Evolutionary conservation across 805 yeast species (phyloP).

Genomic region (Lipomyces lipofer): DNA sequence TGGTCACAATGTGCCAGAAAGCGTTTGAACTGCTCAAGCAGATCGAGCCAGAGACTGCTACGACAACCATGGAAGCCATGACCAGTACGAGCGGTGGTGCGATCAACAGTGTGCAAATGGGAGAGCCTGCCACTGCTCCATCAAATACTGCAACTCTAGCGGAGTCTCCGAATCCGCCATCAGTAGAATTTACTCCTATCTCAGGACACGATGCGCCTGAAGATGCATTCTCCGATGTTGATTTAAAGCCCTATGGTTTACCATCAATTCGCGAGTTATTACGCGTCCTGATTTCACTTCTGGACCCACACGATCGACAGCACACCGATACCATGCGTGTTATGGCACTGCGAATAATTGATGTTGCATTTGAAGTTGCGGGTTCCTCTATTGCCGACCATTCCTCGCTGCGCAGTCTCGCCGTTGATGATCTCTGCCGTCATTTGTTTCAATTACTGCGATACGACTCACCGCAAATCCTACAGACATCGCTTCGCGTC

Average conservation of each 20-base stretch:
- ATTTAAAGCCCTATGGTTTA: slow-evolving; percentile 58
- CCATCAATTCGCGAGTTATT: slow-evolving; percentile 75
- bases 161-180: slow-evolving; percentile 20
- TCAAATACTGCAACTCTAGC: slow-evolving; percentile 14
- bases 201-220: slow-evolving; percentile 10
- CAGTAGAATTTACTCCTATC: slow-evolving; percentile 20
- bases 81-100: slow-evolving; percentile 48
- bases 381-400: slow-evolving; percentile 65
- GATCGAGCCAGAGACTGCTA: slow-evolving; percentile 50
- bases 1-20: slow-evolving; percentile 65
- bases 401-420: slow-evolving; percentile 62
- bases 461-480: slow-evolving; percentile 66
- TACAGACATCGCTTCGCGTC: slow-evolving; percentile 73
- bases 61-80: slow-evolving; percentile 38
- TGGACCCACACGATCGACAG: slow-evolving; percentile 80
- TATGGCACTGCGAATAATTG: slow-evolving; percentile 74
- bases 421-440: slow-evolving; percentile 82
- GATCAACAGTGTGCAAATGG: slow-evolving; percentile 50
- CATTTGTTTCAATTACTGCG: slow-evolving; percentile 79
- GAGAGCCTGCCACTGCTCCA: slow-evolving; percentile 46
- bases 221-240: slow-evolving; percentile 24
- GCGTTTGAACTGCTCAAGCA: slow-evolving; percentile 62
- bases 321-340: slow-evolving; percentile 86
- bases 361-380: slow-evolving; percentile 77
- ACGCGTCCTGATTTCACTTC: slow-evolving; percentile 71